A percentile compares a stretch with the other conserved stretches of the same genome.
Conservation (phyloP, 345 rosid genomes). For the Streptanthus diversifolius region DNA sequence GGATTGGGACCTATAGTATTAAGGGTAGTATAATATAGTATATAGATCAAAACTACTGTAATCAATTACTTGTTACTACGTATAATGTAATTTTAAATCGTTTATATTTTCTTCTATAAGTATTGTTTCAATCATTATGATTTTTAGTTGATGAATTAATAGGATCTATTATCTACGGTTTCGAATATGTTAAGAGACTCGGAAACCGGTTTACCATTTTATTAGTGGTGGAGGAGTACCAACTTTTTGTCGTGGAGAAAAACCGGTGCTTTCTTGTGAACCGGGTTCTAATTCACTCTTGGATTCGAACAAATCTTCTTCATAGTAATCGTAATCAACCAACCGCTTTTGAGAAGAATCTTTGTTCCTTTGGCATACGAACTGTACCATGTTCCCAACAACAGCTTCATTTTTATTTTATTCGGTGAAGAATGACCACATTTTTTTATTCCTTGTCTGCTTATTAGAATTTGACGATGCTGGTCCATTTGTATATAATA, state of each 20-base stretch:
- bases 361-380: neutral
- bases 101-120: too few relatives aligned
- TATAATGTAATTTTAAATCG: too few relatives aligned
- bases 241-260: too few relatives aligned
- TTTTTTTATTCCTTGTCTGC: too few relatives aligned
- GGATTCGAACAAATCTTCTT: constrained; percentile 33
- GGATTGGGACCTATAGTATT: too few relatives aligned
- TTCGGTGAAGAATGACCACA: neutral
- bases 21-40: too few relatives aligned
- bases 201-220: constrained; percentile 31
- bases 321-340: constrained; percentile 27
- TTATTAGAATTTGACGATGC: neutral
- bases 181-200: constrained; percentile 29
- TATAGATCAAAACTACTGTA: too few relatives aligned
- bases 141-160: too few relatives aligned
- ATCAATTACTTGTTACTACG: too few relatives aligned
- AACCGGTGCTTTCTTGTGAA: constrained; percentile 44
- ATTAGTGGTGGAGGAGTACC: constrained; percentile 36
- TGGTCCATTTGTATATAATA: neutral
- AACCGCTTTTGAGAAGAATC: constrained; percentile 36
- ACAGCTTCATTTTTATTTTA: constrained; percentile 27
- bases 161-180: too few relatives aligned
- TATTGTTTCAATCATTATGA: too few relatives aligned
- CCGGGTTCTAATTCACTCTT: constrained; percentile 40
- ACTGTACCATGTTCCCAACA: constrained; percentile 37